Conservation (phyloP, 176 grass and related monocot species). For the Bothriochloa decipiens region DNA sequence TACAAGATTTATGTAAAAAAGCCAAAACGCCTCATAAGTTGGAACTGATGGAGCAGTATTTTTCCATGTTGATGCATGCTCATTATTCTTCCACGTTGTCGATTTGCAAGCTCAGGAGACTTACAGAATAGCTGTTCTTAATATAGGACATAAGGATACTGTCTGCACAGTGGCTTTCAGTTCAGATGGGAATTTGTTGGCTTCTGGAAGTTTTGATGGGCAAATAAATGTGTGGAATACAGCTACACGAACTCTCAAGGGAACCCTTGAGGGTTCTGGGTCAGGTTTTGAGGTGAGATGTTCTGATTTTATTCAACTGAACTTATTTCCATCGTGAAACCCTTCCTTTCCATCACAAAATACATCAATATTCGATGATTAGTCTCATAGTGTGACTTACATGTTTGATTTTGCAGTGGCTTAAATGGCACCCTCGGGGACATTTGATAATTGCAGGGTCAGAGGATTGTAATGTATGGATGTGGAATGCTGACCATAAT, state of each 20-base stretch:
- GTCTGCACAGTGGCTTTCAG: constrained; percentile 75
- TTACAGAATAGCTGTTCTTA: constrained; percentile 23
- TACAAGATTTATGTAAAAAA: too few relatives aligned
- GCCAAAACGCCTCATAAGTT: too few relatives aligned
- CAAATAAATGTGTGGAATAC: constrained; percentile 73
- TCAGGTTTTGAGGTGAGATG: constrained; percentile 80
- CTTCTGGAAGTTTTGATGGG: constrained; percentile 86
- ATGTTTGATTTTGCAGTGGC: constrained; percentile 63
- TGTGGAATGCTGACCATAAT: constrained; percentile 88
- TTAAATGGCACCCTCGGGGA: constrained; percentile 91
- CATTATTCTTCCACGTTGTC: neutral
- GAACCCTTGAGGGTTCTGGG: constrained; percentile 77
- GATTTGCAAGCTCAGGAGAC: constrained; percentile 12
- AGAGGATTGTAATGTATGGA: constrained; percentile 81
- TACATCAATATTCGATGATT: neutral
- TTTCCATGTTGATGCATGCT: neutral
- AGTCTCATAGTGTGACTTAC: neutral
- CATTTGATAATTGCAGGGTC: constrained; percentile 89
- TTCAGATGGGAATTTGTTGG: constrained; percentile 85
- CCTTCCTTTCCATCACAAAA: too few relatives aligned
- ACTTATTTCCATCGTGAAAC: neutral
- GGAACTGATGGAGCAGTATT: neutral
- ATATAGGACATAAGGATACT: constrained; percentile 75
- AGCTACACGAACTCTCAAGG: constrained; percentile 56
- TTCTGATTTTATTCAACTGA: constrained; percentile 22